These are phyloP conservation scores for Aphanomyces cochlioides DNA, from an alignment of 352 stramenopile species.

Conservation along the genomic window DNA sequence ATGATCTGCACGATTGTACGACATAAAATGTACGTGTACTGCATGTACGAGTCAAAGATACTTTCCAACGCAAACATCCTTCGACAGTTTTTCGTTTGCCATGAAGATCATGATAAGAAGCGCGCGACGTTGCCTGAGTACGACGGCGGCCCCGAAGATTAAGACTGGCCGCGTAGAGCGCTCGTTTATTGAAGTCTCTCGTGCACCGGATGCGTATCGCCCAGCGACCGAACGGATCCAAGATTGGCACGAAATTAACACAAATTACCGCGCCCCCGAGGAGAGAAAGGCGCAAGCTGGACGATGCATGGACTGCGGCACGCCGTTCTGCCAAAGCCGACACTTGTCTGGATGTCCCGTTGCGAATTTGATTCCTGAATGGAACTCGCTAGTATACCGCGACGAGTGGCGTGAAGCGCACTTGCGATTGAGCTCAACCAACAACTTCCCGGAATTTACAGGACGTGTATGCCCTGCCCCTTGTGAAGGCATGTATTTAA, in stretches of 20 bases:
- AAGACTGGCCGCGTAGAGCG: constrained; percentile 38
- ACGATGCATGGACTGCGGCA: constrained; percentile 98
- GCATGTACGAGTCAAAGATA: constrained; percentile 15
- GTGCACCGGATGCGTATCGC: constrained; percentile 91
- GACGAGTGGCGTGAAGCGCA: constrained; percentile 96
- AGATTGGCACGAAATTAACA: constrained; percentile 98
- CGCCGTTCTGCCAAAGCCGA: constrained; percentile 96
- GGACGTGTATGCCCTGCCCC: constrained; percentile 95
- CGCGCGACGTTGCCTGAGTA: constrained; percentile 4
- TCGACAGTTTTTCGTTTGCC: not conserved
- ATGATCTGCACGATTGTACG: not conserved
- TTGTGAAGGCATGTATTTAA: constrained; percentile 76
- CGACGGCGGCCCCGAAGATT: constrained; percentile 1
- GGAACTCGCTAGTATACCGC: constrained; percentile 97
- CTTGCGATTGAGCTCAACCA: constrained; percentile 96
- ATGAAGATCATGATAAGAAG: not conserved
- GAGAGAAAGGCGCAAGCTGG: constrained; percentile 93
- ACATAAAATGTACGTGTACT: not conserved
- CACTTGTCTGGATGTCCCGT: constrained; percentile 94
- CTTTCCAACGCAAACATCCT: not conserved
- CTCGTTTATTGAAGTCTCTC: constrained; percentile 80
- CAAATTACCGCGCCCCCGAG: constrained; percentile 72
- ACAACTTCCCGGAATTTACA: constrained; percentile 99
- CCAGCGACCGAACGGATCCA: constrained; percentile 89
- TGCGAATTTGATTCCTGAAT: constrained; percentile 98